Evolutionary conservation across 2,329 filamentous ascomycete species (phyloP).

Genomic region (Fusarium sp.): DNA sequence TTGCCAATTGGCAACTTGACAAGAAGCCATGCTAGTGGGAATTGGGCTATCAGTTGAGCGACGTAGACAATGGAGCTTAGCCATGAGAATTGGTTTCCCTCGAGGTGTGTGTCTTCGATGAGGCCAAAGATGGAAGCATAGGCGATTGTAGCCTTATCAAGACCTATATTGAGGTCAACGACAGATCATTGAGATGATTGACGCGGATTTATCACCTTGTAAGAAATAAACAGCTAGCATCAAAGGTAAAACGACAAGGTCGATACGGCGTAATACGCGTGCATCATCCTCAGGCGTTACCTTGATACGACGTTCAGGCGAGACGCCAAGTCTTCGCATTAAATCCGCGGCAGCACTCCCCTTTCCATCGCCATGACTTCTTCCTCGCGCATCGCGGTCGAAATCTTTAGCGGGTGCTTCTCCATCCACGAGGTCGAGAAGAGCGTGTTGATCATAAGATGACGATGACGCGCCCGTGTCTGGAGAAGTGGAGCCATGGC

Average conservation of each 20-base stretch:
- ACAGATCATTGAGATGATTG: rapidly evolving
- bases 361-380: not conserved
- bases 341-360: constrained; percentile 11
- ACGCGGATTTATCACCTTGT: constrained; percentile 5
- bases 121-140: constrained; percentile 77
- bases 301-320: constrained; percentile 31
- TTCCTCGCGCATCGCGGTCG: not conserved
- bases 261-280: constrained; percentile 36
- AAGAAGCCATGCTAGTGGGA: constrained; percentile 67
- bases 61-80: constrained; percentile 61
- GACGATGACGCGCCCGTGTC: constrained; percentile 21
- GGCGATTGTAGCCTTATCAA: constrained; percentile 60
- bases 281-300: constrained; percentile 43
- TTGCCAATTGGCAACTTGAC: constrained; percentile 70
- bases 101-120: constrained; percentile 64
- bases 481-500: constrained; percentile 16
- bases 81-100: constrained; percentile 74
- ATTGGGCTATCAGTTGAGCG: constrained; percentile 61
- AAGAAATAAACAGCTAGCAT: constrained; percentile 45
- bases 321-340: constrained; percentile 33
- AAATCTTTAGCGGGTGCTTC: constrained; percentile 5
- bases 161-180: constrained; percentile 2
- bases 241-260: constrained; percentile 38
- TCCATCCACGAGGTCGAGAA: constrained; percentile 25
- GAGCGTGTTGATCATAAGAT: constrained; percentile 19